A percentile compares a stretch with the other conserved stretches of the same genome.
These are phyloP conservation scores for Epicoccum sorghinum DNA, from an alignment of 2,329 filamentous ascomycete species.

Conservation along the genomic window DNA sequence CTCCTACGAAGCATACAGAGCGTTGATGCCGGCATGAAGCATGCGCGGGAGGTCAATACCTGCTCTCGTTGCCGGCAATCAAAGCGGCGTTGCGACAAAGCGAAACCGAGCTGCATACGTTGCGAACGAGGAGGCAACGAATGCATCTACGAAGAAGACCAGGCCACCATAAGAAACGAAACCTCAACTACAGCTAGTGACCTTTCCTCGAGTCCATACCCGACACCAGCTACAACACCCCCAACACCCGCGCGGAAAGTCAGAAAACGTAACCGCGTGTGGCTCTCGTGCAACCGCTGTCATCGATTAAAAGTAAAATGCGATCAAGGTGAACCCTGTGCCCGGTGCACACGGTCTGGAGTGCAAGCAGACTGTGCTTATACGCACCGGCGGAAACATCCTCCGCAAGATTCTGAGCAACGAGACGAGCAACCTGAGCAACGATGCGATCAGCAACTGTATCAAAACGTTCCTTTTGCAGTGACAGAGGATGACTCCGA, in stretches of 20 bases:
- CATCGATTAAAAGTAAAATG: conserved; percentile 34
- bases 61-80: conserved; percentile 25
- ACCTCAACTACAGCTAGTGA: neutral
- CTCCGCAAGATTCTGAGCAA: neutral
- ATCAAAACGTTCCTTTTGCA: conserved; percentile 3
- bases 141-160: conserved; percentile 15
- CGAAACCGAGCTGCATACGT: conserved; percentile 20
- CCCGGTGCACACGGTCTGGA: conserved; percentile 24
- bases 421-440: too few species aligned
- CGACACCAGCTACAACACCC: neutral
- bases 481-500: conserved; percentile 22
- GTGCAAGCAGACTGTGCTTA: conserved; percentile 20
- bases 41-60: conserved; percentile 16
- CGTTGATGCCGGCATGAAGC: conserved; percentile 2
- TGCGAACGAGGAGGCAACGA: conserved; percentile 14
- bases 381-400: conserved; percentile 14
- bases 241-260: neutral
- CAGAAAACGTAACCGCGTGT: conserved; percentile 22
- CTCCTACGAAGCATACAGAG: too few species aligned
- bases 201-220: neutral
- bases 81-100: conserved; percentile 28
- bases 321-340: conserved; percentile 25
- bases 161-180: neutral
- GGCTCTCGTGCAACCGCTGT: conserved; percentile 29
- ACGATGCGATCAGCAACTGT: neutral